These are phyloP conservation scores for Apophysomyces ossiformis DNA, from an alignment of 371 early-diverging fungal genomes.

Conservation along the genomic window DNA sequence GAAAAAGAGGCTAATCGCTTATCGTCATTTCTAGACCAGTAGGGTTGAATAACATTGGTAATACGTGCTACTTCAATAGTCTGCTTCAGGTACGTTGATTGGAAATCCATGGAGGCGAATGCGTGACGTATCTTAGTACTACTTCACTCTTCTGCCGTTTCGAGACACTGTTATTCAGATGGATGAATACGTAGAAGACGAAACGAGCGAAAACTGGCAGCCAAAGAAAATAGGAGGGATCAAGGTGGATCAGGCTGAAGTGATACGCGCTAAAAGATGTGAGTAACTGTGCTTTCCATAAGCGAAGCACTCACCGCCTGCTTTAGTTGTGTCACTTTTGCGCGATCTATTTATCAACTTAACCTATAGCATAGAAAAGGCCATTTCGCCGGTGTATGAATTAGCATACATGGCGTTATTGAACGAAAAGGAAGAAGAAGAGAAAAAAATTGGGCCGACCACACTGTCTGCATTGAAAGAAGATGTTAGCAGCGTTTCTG, in stretches of 20 bases:
- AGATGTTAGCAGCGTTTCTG: neutral
- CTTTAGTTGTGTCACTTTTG: conserved; percentile 48
- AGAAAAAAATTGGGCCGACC: neutral
- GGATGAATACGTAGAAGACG: conserved; percentile 58
- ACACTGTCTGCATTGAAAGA: neutral
- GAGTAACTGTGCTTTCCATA: conserved; percentile 13
- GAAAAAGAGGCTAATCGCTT: conserved; percentile 11
- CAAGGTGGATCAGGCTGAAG: conserved; percentile 55
- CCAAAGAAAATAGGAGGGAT: conserved; percentile 65
- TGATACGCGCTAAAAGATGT: conserved; percentile 57
- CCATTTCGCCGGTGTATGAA: conserved; percentile 54
- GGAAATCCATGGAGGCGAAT: neutral
- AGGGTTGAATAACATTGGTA: conserved; percentile 86
- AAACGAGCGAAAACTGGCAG: conserved; percentile 42
- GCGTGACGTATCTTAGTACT: conserved; percentile 59
- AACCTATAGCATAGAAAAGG: conserved; percentile 35
- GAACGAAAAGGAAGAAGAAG: conserved; percentile 39
- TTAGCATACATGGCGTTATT: conserved; percentile 59
- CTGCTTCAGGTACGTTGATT: conserved; percentile 60
- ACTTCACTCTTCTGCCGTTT: conserved; percentile 73
- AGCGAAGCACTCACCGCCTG: neutral
- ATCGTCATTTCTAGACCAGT: conserved; percentile 50
- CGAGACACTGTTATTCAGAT: conserved; percentile 63
- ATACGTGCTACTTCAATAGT: conserved; percentile 92
- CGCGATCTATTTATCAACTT: conserved; percentile 46